Evolutionary conservation across 176 grass and related monocot genomes (phyloP).

Genomic region (Paspalum notatum): DNA sequence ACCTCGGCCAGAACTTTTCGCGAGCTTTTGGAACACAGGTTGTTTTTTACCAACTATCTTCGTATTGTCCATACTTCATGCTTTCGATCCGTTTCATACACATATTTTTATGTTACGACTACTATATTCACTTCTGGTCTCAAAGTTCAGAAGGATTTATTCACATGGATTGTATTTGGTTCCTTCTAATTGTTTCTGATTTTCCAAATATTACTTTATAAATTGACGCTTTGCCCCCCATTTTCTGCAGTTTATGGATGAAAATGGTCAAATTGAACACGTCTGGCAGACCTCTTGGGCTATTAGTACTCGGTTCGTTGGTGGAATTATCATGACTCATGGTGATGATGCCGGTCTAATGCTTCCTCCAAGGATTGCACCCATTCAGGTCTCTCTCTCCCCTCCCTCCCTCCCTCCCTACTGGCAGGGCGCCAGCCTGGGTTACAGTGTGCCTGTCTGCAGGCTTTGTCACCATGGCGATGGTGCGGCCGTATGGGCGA

Average conservation of each 20-base stretch:
- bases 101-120: background rate
- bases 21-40: conserved; percentile 96
- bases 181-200: conserved; percentile 21
- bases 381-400: conserved; percentile 68
- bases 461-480: no score
- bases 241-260: conserved; percentile 83
- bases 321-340: conserved; percentile 97
- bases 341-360: conserved; percentile 95
- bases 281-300: conserved; percentile 99
- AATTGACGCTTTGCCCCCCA: no score
- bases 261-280: conserved; percentile 89
- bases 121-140: conserved; percentile 27
- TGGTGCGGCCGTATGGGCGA: no score
- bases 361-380: conserved; percentile 95
- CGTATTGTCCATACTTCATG: conserved; percentile 4
- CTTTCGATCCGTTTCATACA: conserved; percentile 26
- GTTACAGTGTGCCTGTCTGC: no score
- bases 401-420: background rate
- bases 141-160: background rate
- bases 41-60: conserved; percentile 24
- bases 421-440: no score
- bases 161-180: background rate
- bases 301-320: conserved; percentile 94
- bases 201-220: conserved; percentile 20
- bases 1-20: conserved; percentile 97